Conservation (phyloP, 495 filamentous ascomycete species). For the Pyrenula massariospora region DNA sequence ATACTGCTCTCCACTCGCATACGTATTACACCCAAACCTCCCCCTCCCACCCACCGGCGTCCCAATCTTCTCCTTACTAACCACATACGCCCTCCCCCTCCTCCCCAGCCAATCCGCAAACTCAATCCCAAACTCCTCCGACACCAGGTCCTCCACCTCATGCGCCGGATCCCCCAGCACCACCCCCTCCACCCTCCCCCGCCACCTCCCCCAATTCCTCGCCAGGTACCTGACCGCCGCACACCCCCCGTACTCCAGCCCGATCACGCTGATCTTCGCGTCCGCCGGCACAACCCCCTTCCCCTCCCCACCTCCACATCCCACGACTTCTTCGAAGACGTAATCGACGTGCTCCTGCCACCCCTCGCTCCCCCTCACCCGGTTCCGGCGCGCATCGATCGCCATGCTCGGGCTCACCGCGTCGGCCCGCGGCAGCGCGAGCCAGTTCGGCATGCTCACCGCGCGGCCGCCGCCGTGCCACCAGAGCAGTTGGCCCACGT, state of each 20-base stretch:
- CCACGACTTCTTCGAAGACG: conserved; percentile 52
- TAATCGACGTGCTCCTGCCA: conserved; percentile 44
- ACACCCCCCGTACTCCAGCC: conserved; percentile 43
- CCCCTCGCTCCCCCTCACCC: conserved; percentile 39
- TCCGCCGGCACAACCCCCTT: conserved; percentile 18
- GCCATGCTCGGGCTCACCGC: conserved; percentile 30
- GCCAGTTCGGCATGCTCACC: conserved; percentile 41
- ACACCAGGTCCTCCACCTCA: neutral
- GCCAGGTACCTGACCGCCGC: conserved; percentile 43
- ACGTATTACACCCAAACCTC: conserved; percentile 33
- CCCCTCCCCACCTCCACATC: conserved; percentile 9
- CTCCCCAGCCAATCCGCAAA: conserved; percentile 28
- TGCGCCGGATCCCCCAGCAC: conserved; percentile 23
- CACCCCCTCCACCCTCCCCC: conserved; percentile 19
- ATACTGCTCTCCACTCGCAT: conserved; percentile 28
- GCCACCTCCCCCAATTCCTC: conserved; percentile 35
- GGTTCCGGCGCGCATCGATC: conserved; percentile 35
- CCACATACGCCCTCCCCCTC: conserved; percentile 49
- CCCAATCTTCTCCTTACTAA: conserved; percentile 34
- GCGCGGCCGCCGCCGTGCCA: conserved; percentile 42
- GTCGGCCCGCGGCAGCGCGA: conserved; percentile 38
- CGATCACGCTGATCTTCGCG: conserved; percentile 54
- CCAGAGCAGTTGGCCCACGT: conserved; percentile 61
- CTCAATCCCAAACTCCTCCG: conserved; percentile 7
- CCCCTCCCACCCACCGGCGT: conserved; percentile 30